Evolutionary conservation across 176 grass and related monocot species (phyloP), one percentile per base, ranked within the genome.

Genomic region (Echinochloa phyllopogon): DNA sequence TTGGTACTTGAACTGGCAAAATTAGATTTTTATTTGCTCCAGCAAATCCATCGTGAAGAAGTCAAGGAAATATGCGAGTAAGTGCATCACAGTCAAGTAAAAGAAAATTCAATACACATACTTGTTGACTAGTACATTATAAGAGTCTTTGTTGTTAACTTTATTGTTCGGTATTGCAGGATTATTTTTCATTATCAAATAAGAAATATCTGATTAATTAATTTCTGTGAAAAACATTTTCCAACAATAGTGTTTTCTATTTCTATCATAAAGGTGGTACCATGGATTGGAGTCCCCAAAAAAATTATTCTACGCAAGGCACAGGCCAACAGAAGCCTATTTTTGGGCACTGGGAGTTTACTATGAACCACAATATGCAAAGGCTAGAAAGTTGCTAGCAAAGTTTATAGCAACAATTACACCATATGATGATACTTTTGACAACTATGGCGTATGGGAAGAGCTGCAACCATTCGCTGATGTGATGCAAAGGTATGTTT

Each of bases 361-460:
- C n/a, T 75, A 87, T 38, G 78, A 87, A 37, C 78, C 77, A 14
- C 25, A 75, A 8, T 75, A 74, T 55, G 69, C 69, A 5, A 79
- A 80, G 56, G 33, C 77, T 14, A 72, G 85, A 27, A 52, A 66
- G 69, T n/a, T 87, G 16, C 24, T 74, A 3, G 59, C 85, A 1
- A 87, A 87, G 7, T 74, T 81, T 16, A 52, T 68, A 24, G 62
- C 27, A 10, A 16, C 78, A 2, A 80, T 21, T 25, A 52, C 67
- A 27, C 40, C 72, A 52, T 75, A 75, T 48, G 85, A 82, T 57
- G 85, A 87, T 17, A 81, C 77, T n/a, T 82, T 75, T 69, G 85
- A 82, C 42, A 74, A 74, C 23, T 76, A 82, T 56, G 69, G 85
- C 23, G 24, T 55, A 16, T 52, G 38, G 51, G 77, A 82, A 23